These are phyloP conservation scores for Liriodendron chinense DNA, from an alignment of 164 flowering plant species.

Conservation along the genomic window DNA sequence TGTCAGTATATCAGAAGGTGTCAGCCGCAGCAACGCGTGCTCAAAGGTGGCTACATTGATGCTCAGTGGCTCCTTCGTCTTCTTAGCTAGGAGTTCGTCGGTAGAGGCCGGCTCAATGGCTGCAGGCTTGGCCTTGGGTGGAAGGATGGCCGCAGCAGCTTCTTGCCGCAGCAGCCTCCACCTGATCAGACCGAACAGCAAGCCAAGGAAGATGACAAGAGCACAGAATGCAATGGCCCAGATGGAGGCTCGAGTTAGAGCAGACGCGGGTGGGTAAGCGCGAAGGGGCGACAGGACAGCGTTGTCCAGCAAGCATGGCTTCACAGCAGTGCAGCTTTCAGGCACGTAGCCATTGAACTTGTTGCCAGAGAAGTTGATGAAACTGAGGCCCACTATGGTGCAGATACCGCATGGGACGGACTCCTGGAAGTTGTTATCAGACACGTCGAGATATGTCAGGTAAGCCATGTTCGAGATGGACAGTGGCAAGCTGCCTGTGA, in stretches of 20 bases:
- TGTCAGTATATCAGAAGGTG: constrained; percentile 43
- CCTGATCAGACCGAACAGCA: constrained; percentile 28
- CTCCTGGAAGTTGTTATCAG: constrained; percentile 39
- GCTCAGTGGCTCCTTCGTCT: constrained; percentile 53
- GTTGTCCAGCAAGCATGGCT: constrained; percentile 19
- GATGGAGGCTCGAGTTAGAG: constrained; percentile 26
- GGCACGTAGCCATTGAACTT: constrained; percentile 38
- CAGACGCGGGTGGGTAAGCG: constrained; percentile 12
- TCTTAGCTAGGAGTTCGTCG: constrained; percentile 39
- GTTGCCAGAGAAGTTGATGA: constrained; percentile 45
- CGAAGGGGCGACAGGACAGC: constrained; percentile 9
- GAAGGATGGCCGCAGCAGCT: constrained; percentile 9
- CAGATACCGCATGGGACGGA: constrained; percentile 47
- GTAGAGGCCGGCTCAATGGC: constrained; percentile 31
- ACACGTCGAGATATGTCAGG: constrained; percentile 56
- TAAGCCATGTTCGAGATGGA: constrained; percentile 37
- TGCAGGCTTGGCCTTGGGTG: constrained; percentile 24
- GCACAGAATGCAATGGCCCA: constrained; percentile 36
- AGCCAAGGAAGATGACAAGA: constrained; percentile 19
- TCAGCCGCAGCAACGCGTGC: constrained; percentile 43
- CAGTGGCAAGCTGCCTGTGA: constrained; percentile 45
- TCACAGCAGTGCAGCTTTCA: constrained; percentile 26
- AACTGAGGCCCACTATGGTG: constrained; percentile 38
- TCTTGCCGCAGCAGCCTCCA: constrained; percentile 32
- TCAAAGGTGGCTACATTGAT: constrained; percentile 63